phyloP scores from a whole-genome alignment of 2,329 filamentous ascomycete genomes.

The Teratosphaeria gauchensis region DNA sequence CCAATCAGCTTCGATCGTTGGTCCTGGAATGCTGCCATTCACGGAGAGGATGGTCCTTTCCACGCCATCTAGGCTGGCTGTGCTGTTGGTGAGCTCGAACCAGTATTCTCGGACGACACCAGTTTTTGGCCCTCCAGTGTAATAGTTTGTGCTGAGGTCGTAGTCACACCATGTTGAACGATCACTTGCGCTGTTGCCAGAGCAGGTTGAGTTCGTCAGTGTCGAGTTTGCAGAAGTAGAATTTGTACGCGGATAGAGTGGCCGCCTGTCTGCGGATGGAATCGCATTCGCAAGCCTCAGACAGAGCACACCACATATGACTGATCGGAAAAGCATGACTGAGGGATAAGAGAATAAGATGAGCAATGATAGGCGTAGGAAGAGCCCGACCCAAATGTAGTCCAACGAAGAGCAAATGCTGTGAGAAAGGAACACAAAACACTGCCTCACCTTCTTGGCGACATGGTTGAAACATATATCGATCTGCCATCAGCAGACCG shows the following conservation, averaged over 20 bases:
- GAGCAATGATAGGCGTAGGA: background rate
- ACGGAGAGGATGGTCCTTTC: slow-evolving; percentile 31
- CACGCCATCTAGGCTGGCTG: slow-evolving; percentile 38
- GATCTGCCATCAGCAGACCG: background rate
- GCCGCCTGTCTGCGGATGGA: background rate
- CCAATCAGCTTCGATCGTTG: slow-evolving; percentile 36
- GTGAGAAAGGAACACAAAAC: background rate
- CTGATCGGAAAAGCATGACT: background rate
- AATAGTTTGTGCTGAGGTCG: slow-evolving; percentile 27
- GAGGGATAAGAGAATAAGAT: background rate
- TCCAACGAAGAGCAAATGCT: background rate
- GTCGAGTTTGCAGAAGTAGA: background rate
- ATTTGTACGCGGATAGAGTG: background rate
- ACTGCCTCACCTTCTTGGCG: background rate
- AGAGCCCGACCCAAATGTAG: background rate
- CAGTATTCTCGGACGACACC: slow-evolving; percentile 33
- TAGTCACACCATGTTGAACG: slow-evolving; percentile 24
- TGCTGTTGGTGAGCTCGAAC: slow-evolving; percentile 34
- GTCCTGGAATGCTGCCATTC: slow-evolving; percentile 39
- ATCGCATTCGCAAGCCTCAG: background rate
- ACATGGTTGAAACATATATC: background rate
- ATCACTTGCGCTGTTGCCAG: slow-evolving; percentile 25
- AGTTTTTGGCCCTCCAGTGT: slow-evolving; percentile 27
- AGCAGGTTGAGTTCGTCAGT: slow-evolving; percentile 5
- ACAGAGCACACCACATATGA: background rate